Evolutionary conservation across 768 basidiomycete species (phyloP).

Genomic region (Trametes cubensis): DNA sequence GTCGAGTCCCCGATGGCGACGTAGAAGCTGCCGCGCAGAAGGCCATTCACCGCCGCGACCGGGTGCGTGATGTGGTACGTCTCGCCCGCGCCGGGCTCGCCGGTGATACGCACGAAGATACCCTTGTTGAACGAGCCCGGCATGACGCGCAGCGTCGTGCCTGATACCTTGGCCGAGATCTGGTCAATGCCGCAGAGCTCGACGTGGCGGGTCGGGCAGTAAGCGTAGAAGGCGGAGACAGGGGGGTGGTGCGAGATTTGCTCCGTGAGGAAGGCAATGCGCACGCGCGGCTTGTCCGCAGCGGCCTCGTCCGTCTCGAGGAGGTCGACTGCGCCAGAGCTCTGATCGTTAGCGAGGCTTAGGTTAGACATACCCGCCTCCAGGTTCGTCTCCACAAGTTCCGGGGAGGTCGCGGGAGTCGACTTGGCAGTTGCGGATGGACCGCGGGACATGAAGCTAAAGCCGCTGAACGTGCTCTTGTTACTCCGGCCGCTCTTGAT

Average conservation of each 20-base stretch:
- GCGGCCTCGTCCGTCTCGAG: slow-evolving; percentile 39
- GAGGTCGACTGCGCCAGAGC: slow-evolving; percentile 35
- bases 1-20: slow-evolving; percentile 81
- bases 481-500: slow-evolving; percentile 60
- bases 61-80: slow-evolving; percentile 90
- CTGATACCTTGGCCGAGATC: slow-evolving; percentile 89
- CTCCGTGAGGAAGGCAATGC: slow-evolving; percentile 85
- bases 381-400: slow-evolving; percentile 46
- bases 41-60: slow-evolving; percentile 85
- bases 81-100: slow-evolving; percentile 76
- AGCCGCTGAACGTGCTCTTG: slow-evolving; percentile 59
- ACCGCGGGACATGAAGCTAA: slow-evolving; percentile 47
- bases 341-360: slow-evolving; percentile 47
- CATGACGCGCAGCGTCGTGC: slow-evolving; percentile 78
- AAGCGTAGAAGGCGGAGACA: slow-evolving; percentile 80
- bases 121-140: slow-evolving; percentile 90
- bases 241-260: slow-evolving; percentile 98
- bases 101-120: slow-evolving; percentile 77
- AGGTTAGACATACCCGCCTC: slow-evolving; percentile 64
- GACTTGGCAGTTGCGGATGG: slow-evolving; percentile 53
- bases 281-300: slow-evolving; percentile 45
- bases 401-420: slow-evolving; percentile 58
- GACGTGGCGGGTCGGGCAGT: slow-evolving; percentile 72
- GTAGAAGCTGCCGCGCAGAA: slow-evolving; percentile 90
- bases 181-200: slow-evolving; percentile 87